Evolutionary conservation across 495 filamentous ascomycete species (phyloP).

Genomic region (Xylaria telfairii): DNA sequence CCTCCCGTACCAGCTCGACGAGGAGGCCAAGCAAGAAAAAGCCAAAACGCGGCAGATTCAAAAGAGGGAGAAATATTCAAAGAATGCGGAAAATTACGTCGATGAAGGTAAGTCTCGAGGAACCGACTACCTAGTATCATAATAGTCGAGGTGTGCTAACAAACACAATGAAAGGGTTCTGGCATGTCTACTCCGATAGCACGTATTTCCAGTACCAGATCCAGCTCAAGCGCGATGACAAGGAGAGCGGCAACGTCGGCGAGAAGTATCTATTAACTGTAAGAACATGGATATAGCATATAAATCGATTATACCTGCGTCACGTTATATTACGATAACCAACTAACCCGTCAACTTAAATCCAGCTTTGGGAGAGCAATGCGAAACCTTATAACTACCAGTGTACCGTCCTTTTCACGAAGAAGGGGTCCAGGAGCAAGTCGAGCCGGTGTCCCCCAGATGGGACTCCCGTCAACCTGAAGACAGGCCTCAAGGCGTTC

Average conservation of each 20-base stretch:
- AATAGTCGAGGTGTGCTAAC: neutral
- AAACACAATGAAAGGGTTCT: slow-evolving; percentile 3
- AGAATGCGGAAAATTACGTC: slow-evolving; percentile 43
- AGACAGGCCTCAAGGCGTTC: slow-evolving; percentile 53
- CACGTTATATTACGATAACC: neutral
- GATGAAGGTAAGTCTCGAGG: slow-evolving; percentile 37
- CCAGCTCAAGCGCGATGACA: slow-evolving; percentile 36
- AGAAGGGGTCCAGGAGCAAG: slow-evolving; percentile 34
- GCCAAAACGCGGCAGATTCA: slow-evolving; percentile 34
- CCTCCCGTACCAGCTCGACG: slow-evolving; percentile 30
- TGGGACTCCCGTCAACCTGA: slow-evolving; percentile 34
- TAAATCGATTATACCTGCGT: neutral
- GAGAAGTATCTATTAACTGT: slow-evolving; percentile 44
- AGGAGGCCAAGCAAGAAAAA: slow-evolving; percentile 27
- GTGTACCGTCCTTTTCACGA: slow-evolving; percentile 46
- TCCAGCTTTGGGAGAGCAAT: slow-evolving; percentile 55
- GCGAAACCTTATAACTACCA: slow-evolving; percentile 51
- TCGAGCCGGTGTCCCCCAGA: slow-evolving; percentile 34
- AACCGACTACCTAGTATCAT: neutral
- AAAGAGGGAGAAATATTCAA: slow-evolving; percentile 57
- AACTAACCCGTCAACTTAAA: neutral
- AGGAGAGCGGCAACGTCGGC: slow-evolving; percentile 32
- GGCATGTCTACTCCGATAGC: slow-evolving; percentile 41
- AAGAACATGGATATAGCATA: slow-evolving; percentile 27
- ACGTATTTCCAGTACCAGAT: slow-evolving; percentile 46